A percentile compares a stretch with the other conserved stretches of the same genome.
These are phyloP conservation scores for Chlamydomonas sphaeroides DNA, from an alignment of 139 green algal genomes.

Conservation along the genomic window DNA sequence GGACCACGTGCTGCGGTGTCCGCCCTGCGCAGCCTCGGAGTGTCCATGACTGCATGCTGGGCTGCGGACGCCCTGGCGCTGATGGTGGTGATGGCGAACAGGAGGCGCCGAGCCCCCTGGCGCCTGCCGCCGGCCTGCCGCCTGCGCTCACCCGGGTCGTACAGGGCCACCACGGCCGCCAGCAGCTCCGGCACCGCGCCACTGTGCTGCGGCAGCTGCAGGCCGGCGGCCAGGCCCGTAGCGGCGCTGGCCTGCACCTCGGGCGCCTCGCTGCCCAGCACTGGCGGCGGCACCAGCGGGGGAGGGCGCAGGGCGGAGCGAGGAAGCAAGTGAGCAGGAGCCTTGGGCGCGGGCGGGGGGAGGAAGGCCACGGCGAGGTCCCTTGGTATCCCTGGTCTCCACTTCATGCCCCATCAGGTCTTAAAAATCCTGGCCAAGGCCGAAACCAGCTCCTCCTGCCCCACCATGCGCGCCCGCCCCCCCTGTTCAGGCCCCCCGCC, in stretches of 20 bases:
- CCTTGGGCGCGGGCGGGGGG: too few relatives aligned
- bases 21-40: too few relatives aligned
- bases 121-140: neutral
- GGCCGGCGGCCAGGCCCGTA: slow-evolving; percentile 51
- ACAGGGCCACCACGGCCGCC: slow-evolving; percentile 44
- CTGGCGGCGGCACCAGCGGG: neutral
- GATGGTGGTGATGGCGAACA: too few relatives aligned
- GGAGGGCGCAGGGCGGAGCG: slow-evolving; percentile 10
- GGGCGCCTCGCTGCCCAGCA: slow-evolving; percentile 28
- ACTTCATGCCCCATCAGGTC: too few relatives aligned
- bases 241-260: slow-evolving; percentile 63
- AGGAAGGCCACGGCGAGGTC: too few relatives aligned
- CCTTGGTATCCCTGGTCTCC: too few relatives aligned
- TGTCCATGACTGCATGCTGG: too few relatives aligned
- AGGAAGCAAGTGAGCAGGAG: neutral
- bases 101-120: too few relatives aligned
- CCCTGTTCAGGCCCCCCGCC: neutral
- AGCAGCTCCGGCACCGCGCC: slow-evolving; percentile 43
- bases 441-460: too few relatives aligned
- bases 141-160: slow-evolving; percentile 7
- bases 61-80: too few relatives aligned
- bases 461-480: neutral
- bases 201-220: slow-evolving; percentile 43
- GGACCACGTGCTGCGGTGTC: too few relatives aligned
- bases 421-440: too few relatives aligned